Base-by-base conservation (phyloP, 305 asterid genomes). In the Caryopteris hybrid region DNA sequence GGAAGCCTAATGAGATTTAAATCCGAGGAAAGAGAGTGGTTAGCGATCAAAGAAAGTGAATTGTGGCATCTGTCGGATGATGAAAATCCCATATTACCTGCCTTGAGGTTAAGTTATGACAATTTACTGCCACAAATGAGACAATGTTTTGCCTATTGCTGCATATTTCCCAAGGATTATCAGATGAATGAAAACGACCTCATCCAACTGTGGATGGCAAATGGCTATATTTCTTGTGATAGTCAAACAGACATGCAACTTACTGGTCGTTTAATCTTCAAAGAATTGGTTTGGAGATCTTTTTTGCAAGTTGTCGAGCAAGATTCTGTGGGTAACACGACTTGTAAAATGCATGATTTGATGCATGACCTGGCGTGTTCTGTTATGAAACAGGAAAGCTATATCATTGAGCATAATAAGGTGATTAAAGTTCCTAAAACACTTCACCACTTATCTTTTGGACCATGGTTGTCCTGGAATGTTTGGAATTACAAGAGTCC, bases 131-230 rank as follows among this genome's bases (percentile, higher is more conserved):
- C n/a, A n/a, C n/a, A n/a, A n/a, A n/a, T n/a, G n/a, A n/a, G 77
- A 45, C 74, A 62, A 25, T 80, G 84, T 50, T 80, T 78, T 66
- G 42, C 42, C 2, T 55, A 55, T 55, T 80, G 84, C 51, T 72
- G 78, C 60, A 36, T 80, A 68, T 83, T 64, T 68, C 82, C 77
- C 22, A 55, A 55, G 42, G 61, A 29, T 55, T 7, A 27, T 14
- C 0, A 2, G 21, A 29, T 55, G 61, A 42, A 29, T 22, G 23
- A 55, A 23, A 0, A n/a, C 8, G 3, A 29, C 6, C 13, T 55
- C 22, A 55, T 55, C 3, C 23, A 29, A 55, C 39, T 55, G 14
- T 55, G 61, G 61, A 55, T 55, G 42, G 61, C 43, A 16, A n/a
- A n/a, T n/a, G n/a, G n/a, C n/a, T n/a, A n/a, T n/a, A n/a, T n/a